Conservation (phyloP, 1,139 yeast genomes). For the Debaryomyces nepalensis region DNA sequence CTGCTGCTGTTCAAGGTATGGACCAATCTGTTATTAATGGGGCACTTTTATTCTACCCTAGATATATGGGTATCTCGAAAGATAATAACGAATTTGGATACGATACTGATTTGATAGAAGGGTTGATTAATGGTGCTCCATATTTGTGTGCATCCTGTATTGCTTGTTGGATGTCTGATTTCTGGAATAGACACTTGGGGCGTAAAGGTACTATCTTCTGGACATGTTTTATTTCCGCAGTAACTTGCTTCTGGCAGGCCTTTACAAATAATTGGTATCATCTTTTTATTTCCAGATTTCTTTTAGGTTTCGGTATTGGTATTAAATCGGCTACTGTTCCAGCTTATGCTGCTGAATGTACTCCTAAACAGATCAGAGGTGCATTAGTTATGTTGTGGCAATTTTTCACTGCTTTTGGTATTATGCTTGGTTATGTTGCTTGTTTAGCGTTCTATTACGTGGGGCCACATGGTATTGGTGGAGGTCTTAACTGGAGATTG, state of each 20-base stretch:
- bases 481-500: constrained; percentile 72
- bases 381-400: constrained; percentile 89
- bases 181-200: constrained; percentile 64
- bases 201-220: constrained; percentile 75
- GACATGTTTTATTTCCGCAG: constrained; percentile 67
- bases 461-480: constrained; percentile 42
- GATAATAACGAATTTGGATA: constrained; percentile 39
- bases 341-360: constrained; percentile 78
- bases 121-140: constrained; percentile 81
- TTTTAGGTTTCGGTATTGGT: constrained; percentile 80
- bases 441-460: constrained; percentile 59
- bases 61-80: constrained; percentile 50
- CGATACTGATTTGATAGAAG: constrained; percentile 61
- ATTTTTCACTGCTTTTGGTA: constrained; percentile 85
- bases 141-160: constrained; percentile 72
- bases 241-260: constrained; percentile 81
- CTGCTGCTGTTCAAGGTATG: constrained; percentile 93
- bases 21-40: constrained; percentile 89
- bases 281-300: constrained; percentile 70
- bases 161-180: constrained; percentile 78
- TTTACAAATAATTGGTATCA: constrained; percentile 76
- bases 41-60: constrained; percentile 73
- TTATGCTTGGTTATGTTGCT: constrained; percentile 77
- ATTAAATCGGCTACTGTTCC: constrained; percentile 83
- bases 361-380: constrained; percentile 78